Conservation (phyloP, 495 filamentous ascomycete genomes). For the Apodospora peruviana region DNA sequence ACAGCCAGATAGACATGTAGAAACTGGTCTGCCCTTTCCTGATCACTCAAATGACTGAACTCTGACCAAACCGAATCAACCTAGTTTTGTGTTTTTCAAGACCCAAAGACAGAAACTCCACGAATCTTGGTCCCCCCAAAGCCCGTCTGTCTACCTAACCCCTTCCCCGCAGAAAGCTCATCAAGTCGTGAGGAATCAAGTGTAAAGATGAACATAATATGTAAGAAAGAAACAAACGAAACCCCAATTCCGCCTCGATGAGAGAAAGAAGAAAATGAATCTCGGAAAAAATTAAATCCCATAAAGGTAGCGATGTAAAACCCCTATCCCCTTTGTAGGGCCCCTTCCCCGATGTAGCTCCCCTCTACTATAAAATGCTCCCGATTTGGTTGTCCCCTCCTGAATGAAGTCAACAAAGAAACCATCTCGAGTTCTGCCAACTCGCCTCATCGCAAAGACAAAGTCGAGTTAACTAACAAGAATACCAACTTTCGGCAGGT, state of each 20-base stretch:
- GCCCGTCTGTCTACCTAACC: slow-evolving; percentile 2
- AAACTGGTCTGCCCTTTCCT: too few species aligned
- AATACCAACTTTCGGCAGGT: too few species aligned
- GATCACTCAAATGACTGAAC: too few species aligned
- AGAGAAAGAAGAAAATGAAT: slow-evolving; percentile 12
- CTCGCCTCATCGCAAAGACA: slow-evolving; percentile 6
- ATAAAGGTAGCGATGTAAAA: too few species aligned
- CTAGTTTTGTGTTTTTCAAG: too few species aligned
- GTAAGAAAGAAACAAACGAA: slow-evolving; percentile 5
- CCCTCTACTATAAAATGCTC: slow-evolving; percentile 19
- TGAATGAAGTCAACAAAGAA: too few species aligned
- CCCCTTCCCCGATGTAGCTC: slow-evolving; percentile 1
- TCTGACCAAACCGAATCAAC: too few species aligned
- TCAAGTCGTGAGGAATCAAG: slow-evolving; percentile 26
- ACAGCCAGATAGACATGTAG: too few species aligned
- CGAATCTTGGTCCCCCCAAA: too few species aligned
- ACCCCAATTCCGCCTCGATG: slow-evolving; percentile 6
- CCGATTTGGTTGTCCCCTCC: slow-evolving; percentile 12
- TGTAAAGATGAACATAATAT: slow-evolving; percentile 1
- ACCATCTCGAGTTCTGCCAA: slow-evolving; percentile 11
- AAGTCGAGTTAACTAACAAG: slow-evolving; percentile 6
- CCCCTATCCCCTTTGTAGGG: too few species aligned
- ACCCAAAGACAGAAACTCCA: too few species aligned
- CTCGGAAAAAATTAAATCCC: slow-evolving; percentile 11
- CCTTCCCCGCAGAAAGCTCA: slow-evolving; percentile 12